Evolutionary conservation across 306 rosid species (phyloP).

Genomic region (Pyrus bretschneideri): DNA sequence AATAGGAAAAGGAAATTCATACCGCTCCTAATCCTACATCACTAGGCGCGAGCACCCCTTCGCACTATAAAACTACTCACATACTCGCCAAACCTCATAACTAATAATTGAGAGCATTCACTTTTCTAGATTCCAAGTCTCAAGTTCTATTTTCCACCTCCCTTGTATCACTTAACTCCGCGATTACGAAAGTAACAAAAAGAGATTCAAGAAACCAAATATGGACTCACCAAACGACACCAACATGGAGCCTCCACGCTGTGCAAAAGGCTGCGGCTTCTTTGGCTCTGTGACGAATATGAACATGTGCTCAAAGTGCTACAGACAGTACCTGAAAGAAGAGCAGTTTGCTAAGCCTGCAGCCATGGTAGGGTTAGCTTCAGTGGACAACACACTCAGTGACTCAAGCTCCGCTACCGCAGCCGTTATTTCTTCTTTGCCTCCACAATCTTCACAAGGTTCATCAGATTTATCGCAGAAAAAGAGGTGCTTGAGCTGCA

Average conservation of each 20-base stretch:
- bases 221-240: neutral
- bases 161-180: too few relatives aligned
- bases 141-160: neutral
- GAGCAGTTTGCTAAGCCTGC: neutral
- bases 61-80: neutral
- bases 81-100: neutral
- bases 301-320: conserved; percentile 1
- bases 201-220: neutral
- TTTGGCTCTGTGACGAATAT: neutral
- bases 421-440: neutral
- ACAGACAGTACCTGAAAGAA: neutral
- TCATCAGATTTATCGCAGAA: neutral
- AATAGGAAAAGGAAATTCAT: neutral
- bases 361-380: neutral
- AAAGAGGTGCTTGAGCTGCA: conserved; percentile 11
- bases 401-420: neutral
- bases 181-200: neutral
- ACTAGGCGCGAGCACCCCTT: neutral
- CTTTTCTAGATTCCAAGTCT: too few relatives aligned
- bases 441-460: neutral
- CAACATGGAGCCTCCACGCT: neutral
- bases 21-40: neutral
- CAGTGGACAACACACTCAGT: neutral
- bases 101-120: neutral
- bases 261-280: neutral